Evolutionary conservation across 2,329 filamentous ascomycete genomes (phyloP).

Genomic region (Colletotrichum spinosum): DNA sequence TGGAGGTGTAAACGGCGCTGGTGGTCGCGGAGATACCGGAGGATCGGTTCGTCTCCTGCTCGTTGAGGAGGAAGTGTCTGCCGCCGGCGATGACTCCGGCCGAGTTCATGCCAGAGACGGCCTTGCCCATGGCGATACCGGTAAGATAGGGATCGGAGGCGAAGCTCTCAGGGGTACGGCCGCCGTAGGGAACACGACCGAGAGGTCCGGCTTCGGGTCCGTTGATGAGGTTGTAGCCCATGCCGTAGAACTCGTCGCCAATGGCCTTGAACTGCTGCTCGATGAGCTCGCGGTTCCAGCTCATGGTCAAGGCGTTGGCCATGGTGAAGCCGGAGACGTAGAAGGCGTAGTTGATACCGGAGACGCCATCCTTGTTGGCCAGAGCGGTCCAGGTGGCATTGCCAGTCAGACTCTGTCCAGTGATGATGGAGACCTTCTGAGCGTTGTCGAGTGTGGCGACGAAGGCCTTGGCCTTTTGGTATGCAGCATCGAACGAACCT

Average conservation of each 20-base stretch:
- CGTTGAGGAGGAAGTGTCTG: constrained; percentile 72
- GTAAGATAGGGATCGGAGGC: constrained; percentile 69
- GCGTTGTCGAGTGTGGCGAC: constrained; percentile 29
- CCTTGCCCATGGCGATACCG: constrained; percentile 63
- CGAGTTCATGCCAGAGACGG: constrained; percentile 66
- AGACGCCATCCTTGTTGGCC: constrained; percentile 36
- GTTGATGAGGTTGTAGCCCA: constrained; percentile 38
- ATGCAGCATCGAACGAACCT: constrained; percentile 19
- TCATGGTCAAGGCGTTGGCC: constrained; percentile 39
- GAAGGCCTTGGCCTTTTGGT: constrained; percentile 29
- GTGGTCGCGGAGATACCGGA: constrained; percentile 66
- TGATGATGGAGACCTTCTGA: constrained; percentile 30
- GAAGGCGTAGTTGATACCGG: constrained; percentile 38
- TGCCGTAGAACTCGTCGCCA: constrained; percentile 37
- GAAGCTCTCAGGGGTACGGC: constrained; percentile 69
- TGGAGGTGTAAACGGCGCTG: constrained; percentile 63
- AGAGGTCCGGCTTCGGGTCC: constrained; percentile 36
- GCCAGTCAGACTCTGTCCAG: constrained; percentile 26
- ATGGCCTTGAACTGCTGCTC: constrained; percentile 36
- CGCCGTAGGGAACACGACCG: constrained; percentile 64
- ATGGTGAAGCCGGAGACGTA: constrained; percentile 39
- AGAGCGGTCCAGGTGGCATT: constrained; percentile 26
- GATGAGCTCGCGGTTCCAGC: constrained; percentile 38
- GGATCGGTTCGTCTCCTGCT: constrained; percentile 68
- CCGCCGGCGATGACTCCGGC: constrained; percentile 67